phyloP scores from a whole-genome alignment of 2,329 filamentous ascomycete genomes.

The Exophiala dermatitidis region DNA sequence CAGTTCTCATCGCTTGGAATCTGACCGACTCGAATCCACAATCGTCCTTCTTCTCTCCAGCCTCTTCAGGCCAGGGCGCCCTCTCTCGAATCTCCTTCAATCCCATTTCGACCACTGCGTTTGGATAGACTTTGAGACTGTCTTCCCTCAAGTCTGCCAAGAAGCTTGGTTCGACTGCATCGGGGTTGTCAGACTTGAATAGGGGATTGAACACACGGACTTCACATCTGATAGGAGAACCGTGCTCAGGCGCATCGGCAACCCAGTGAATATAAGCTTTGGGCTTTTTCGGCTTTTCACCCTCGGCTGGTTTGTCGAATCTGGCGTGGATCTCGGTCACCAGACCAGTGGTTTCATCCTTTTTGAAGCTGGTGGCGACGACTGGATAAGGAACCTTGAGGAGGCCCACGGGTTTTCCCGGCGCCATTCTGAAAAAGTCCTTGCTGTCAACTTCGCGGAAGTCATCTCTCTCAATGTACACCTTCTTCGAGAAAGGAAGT shows the following conservation, averaged over 20 bases:
- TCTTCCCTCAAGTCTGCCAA: constrained; percentile 76
- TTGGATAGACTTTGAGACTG: constrained; percentile 69
- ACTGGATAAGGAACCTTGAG: constrained; percentile 65
- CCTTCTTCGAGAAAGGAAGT: constrained; percentile 62
- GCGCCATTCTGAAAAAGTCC: constrained; percentile 72
- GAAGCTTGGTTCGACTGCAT: constrained; percentile 69
- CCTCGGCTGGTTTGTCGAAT: constrained; percentile 60
- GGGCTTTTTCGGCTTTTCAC: constrained; percentile 53
- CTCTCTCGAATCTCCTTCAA: constrained; percentile 66
- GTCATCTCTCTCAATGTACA: constrained; percentile 78
- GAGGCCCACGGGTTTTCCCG: constrained; percentile 66
- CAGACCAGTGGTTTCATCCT: constrained; percentile 56
- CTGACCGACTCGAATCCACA: constrained; percentile 65
- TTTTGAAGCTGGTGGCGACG: constrained; percentile 60
- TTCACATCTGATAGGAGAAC: constrained; percentile 57
- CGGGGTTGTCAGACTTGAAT: constrained; percentile 81
- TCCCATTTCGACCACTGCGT: constrained; percentile 75
- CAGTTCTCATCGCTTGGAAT: constrained; percentile 86
- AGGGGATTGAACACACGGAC: constrained; percentile 73
- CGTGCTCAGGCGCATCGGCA: constrained; percentile 56
- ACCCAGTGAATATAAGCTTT: constrained; percentile 94
- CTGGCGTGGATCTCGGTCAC: constrained; percentile 61
- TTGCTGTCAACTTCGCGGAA: constrained; percentile 66
- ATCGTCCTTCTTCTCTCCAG: constrained; percentile 56
- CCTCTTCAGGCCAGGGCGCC: constrained; percentile 76